Base-by-base conservation (phyloP, 1,139 yeast species). In the Scheffersomyces segobiensis region DNA sequence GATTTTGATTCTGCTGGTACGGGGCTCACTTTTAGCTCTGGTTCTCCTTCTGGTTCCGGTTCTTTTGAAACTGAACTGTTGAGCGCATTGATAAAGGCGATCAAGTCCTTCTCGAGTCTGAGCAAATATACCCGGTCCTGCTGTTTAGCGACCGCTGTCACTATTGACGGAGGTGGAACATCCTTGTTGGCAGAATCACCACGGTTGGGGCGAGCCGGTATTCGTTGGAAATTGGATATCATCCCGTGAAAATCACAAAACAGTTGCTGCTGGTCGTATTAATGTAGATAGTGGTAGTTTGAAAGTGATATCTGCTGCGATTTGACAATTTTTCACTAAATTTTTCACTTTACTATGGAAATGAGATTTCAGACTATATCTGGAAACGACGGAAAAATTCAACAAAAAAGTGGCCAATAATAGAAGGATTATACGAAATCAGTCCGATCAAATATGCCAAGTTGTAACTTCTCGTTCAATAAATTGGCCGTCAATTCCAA, bases 101-200 rank as follows among this genome's bases (percentile, higher is more conserved):
- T 65, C 53, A 81, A 67, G 54, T 80, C 80, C 46, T 76, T 73
- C 65, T 88, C 93, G 52, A 87, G 71, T 17, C 81, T 77, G 42
- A 86, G 68, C 24, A 88, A 75, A 66, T 86, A 86, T 60, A 74
- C 71, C 56, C 87, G 74, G 66, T 83, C 88, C 59, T 76, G 82
- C 24, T 78, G 76, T 64, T 81, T 82, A 55, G 72, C 72, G 19
- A 86, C 68, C 1, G 88, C 87, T 6, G 65, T 63, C 52, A 55
- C 60, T 5, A 72, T 64, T 2, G 72, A 62, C 17, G 42, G 42
- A 32, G 42, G 42, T 32, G 42, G 42, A 32, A 32, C 17, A 32
- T 32, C 42, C 42, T 32, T 32, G 42, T 32, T 32, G 17, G 14
- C 12, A 10, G 42, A 32, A 12, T 32, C 42, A 32, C 42, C 42